Evolutionary conservation across 2,329 filamentous ascomycete genomes (phyloP).

Genomic region (Fusarium sp.): DNA sequence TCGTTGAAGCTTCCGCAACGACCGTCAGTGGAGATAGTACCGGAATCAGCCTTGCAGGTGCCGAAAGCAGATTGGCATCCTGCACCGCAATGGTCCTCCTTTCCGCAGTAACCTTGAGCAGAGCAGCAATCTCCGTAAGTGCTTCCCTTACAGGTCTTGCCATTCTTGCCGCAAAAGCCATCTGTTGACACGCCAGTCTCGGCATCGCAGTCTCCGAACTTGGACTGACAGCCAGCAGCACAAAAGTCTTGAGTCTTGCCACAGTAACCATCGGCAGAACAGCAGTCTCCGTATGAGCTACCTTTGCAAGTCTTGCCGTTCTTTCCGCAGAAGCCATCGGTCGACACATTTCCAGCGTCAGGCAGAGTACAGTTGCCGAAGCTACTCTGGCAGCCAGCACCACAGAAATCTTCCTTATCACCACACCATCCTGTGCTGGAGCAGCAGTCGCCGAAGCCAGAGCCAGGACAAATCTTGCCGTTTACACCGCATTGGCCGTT

Average conservation of each 20-base stretch:
- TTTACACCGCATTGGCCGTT: slow-evolving; percentile 2
- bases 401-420: background rate
- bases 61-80: background rate
- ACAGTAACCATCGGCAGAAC: background rate
- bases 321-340: background rate
- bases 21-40: background rate
- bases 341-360: background rate
- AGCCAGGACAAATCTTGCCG: background rate
- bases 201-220: background rate
- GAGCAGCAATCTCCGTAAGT: background rate
- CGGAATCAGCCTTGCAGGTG: background rate
- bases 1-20: background rate
- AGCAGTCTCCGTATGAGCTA: background rate
- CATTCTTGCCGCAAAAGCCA: background rate
- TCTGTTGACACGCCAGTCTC: background rate
- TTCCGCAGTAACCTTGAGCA: background rate
- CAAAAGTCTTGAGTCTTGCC: background rate
- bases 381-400: background rate
- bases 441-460: slow-evolving; percentile 2
- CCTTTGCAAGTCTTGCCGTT: slow-evolving; percentile 9
- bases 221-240: background rate
- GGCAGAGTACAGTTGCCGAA: background rate
- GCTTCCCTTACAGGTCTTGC: background rate
- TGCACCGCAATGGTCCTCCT: background rate
- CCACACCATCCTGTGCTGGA: background rate